Evolutionary conservation across 2,329 filamentous ascomycete species (phyloP).

Genomic region (Phialocephala subalpina): DNA sequence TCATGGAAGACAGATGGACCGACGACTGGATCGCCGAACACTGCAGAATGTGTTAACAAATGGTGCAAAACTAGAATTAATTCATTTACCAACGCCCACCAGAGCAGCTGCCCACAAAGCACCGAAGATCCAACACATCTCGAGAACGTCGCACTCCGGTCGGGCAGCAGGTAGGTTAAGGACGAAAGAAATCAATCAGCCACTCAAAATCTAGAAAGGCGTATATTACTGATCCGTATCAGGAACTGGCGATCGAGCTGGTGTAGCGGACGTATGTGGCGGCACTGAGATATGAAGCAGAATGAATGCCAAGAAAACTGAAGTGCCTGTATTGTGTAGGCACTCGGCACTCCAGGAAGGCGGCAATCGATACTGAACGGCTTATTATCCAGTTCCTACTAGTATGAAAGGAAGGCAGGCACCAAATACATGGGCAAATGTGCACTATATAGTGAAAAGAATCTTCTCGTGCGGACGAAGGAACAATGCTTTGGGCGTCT

Average conservation of each 20-base stretch:
- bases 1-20: slow-evolving; percentile 24
- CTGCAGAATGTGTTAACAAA: neutral
- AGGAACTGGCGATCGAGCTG: neutral
- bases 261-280: neutral
- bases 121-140: slow-evolving; percentile 28
- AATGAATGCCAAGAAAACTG: slow-evolving; percentile 2
- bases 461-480: slow-evolving; percentile 4
- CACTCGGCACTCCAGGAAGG: neutral
- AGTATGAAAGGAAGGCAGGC: slow-evolving; percentile 7
- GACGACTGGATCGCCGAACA: slow-evolving; percentile 14
- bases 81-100: slow-evolving; percentile 19
- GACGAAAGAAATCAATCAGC: slow-evolving; percentile 1
- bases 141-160: slow-evolving; percentile 8
- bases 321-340: neutral
- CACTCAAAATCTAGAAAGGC: neutral
- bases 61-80: neutral
- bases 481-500: neutral
- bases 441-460: slow-evolving; percentile 7
- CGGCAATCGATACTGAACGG: slow-evolving; percentile 4
- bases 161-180: neutral
- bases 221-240: neutral
- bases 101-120: slow-evolving; percentile 20
- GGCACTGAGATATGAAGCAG: neutral
- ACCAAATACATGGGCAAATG: slow-evolving; percentile 4
- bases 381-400: slow-evolving; percentile 5